Evolutionary conservation across 2,329 filamentous ascomycete species (phyloP).

Genomic region (Fusarium sp.): DNA sequence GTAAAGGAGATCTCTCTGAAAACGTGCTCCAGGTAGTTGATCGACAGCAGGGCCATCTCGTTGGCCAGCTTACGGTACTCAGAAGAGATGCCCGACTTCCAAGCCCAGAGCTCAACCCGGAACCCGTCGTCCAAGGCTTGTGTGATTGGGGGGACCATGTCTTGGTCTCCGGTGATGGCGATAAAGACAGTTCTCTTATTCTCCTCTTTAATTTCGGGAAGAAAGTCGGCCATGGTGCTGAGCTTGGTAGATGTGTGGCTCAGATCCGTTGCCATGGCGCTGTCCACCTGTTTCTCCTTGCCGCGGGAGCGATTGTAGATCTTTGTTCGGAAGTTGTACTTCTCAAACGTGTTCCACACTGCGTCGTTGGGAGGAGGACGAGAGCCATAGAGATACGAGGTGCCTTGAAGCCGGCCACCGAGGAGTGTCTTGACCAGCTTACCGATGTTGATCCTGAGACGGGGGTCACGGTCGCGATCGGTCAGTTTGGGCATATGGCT

Average conservation of each 20-base stretch:
- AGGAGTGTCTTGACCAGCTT: not conserved
- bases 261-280: not conserved
- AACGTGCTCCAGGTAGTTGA: not conserved
- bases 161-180: not conserved
- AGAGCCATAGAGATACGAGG: not conserved
- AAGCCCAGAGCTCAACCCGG: not conserved
- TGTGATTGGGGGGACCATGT: not conserved
- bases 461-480: not conserved
- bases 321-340: not conserved
- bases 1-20: not conserved
- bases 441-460: not conserved
- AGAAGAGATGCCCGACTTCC: not conserved
- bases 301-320: not conserved
- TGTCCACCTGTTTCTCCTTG: not conserved
- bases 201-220: not conserved
- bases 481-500: not conserved
- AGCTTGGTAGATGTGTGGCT: not conserved
- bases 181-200: not conserved
- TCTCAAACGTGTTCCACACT: not conserved
- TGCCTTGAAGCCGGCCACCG: not conserved
- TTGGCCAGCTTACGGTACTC: not conserved
- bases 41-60: not conserved
- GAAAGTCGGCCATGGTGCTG: not conserved
- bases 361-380: not conserved
- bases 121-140: not conserved